Evolutionary conservation across 2,329 filamentous ascomycete species (phyloP).

Genomic region (Lasiodiplodia theobromae): DNA sequence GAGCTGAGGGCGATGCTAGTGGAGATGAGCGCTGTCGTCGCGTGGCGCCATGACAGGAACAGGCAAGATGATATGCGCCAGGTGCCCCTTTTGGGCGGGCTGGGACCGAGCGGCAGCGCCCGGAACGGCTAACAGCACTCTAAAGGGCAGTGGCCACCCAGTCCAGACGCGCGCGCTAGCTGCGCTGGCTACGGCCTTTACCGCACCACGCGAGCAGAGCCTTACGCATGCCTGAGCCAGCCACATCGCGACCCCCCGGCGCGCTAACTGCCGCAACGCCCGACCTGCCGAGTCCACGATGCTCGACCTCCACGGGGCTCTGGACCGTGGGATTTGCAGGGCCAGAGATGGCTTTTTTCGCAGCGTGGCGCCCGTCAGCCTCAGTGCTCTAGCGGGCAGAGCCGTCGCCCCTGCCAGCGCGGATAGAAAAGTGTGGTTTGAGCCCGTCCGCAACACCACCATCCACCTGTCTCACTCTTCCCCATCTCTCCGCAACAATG

Average conservation of each 20-base stretch:
- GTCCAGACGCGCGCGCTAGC: not conserved
- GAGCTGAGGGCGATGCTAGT: slow-evolving; percentile 10
- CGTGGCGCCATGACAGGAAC: slow-evolving; percentile 22
- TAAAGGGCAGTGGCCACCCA: slow-evolving; percentile 1
- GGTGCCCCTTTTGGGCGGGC: not conserved
- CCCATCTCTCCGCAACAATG: slow-evolving; percentile 18
- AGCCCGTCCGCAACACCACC: not conserved
- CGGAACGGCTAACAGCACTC: slow-evolving; percentile 10
- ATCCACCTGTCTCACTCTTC: not conserved
- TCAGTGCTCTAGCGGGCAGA: not conserved
- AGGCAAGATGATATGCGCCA: slow-evolving; percentile 19
- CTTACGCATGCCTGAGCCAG: slow-evolving; percentile 34
- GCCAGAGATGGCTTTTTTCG: not conserved
- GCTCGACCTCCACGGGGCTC: not conserved
- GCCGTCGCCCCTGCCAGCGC: not conserved
- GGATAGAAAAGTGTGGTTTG: slow-evolving; percentile 15
- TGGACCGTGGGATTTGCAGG: slow-evolving; percentile 1
- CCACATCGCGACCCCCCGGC: slow-evolving; percentile 40
- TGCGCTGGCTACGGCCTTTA: not conserved
- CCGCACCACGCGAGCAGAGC: not conserved
- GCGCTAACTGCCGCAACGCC: slow-evolving; percentile 12
- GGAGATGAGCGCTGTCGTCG: slow-evolving; percentile 15
- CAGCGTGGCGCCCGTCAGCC: not conserved
- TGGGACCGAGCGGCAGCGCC: slow-evolving; percentile 5
- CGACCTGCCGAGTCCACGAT: not conserved